These are phyloP conservation scores for Ustilago shanxiensis DNA, from an alignment of 1,284 basidiomycete species.

Conservation along the genomic window DNA sequence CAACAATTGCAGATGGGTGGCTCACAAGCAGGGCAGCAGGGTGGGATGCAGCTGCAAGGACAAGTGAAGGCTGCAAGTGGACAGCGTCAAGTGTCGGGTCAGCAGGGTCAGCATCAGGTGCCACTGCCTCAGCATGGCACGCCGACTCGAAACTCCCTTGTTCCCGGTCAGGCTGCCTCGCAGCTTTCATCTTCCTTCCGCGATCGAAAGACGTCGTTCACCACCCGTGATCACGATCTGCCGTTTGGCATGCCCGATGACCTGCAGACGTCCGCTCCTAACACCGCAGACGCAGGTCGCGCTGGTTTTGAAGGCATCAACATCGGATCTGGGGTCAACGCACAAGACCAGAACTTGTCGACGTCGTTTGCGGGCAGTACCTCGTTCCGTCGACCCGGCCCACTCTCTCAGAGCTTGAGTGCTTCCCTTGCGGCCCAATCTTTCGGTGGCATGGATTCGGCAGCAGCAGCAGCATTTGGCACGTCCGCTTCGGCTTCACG, in stretches of 20 bases:
- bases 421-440: constrained; percentile 36
- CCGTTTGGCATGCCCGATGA: constrained; percentile 78
- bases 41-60: neutral
- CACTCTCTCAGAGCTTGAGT: constrained; percentile 37
- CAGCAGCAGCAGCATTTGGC: constrained; percentile 37
- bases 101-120: constrained; percentile 21
- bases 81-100: constrained; percentile 23
- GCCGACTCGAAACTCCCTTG: constrained; percentile 4
- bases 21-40: constrained; percentile 10
- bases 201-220: constrained; percentile 73
- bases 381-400: constrained; percentile 39
- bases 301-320: constrained; percentile 32
- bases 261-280: constrained; percentile 44
- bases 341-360: constrained; percentile 18
- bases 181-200: constrained; percentile 18
- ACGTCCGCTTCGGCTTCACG: constrained; percentile 39
- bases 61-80: neutral
- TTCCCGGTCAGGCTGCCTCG: constrained; percentile 16
- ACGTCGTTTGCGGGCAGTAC: constrained; percentile 31
- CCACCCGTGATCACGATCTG: constrained; percentile 82
- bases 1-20: neutral
- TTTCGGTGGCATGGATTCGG: constrained; percentile 35
- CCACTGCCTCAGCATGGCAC: constrained; percentile 21
- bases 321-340: neutral
- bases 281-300: constrained; percentile 18